Evolutionary conservation across 148 eudicot genomes (phyloP), one percentile per base, ranked within the genome.

Genomic region (Nepenthes mirabilis): DNA sequence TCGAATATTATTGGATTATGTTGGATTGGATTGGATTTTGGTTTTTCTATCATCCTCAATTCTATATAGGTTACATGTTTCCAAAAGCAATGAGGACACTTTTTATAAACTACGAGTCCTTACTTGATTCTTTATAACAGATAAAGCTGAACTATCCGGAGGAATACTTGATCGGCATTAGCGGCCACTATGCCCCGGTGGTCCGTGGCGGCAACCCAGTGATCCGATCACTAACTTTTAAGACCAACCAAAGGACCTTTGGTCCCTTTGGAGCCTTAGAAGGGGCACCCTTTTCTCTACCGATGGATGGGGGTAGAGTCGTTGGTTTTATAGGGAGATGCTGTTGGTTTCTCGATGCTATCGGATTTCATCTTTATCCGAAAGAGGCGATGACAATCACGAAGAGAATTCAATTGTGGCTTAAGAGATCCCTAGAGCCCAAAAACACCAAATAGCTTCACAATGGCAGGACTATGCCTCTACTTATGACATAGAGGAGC

Each of bases 281-380:
- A 72, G 89, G 87, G 53, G 77, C 75, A 7, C 87, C 87, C 6
- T 87, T 87, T 63, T 67, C 69, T 2, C 71, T 87, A 14, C 71
- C 76, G 12, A 70, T 77, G 47, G 86, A 87, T 14, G 87, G 85
- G 37, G 83, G 79, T 32, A 59, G 59, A 14, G 68, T 83, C 12
- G 75, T 79, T 36, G 95, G 95, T 2, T 72, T 87, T 53, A 79
- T 69, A 62, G 95, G 95, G 53, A 81, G 75, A 34, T 55, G 84
- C 51, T 89, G 87, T 3, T 87, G 90, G 90, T 87, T 65, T 43
- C 36, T 87, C 9, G 95, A 87, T 69, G 67, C 86, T n/a, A 65
- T 87, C 43, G 85, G 85, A 10, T 83, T 83, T 52, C 66, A 72
- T 52, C 54, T 79, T 34, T 36, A 77, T 11, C 64, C 49, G 45